Evolutionary conservation across 371 early-diverging fungal genomes (phyloP), one percentile per base, ranked within the genome.

Genomic region (Blakeslea trispora): DNA sequence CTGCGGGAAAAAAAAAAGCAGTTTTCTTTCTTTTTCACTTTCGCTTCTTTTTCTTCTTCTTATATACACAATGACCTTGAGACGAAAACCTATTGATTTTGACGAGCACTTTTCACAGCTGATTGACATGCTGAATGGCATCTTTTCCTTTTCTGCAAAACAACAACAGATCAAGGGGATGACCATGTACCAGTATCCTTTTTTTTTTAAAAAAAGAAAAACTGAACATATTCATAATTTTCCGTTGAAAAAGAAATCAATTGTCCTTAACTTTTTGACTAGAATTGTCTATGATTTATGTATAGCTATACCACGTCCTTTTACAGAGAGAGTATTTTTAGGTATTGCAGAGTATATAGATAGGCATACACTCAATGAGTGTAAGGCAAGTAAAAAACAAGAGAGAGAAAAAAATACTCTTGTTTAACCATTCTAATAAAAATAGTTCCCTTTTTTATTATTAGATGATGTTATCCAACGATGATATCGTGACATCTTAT

Each of bases 401-500:
- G 63, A 45, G 18, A 58, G 14, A 13, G 32, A n/a, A n/a, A n/a
- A n/a, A n/a, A n/a, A n/a, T n/a, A n/a, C n/a, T n/a, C n/a, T n/a
- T n/a, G n/a, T n/a, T n/a, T n/a, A n/a, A n/a, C n/a, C n/a, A n/a
- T n/a, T n/a, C n/a, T n/a, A n/a, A n/a, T n/a, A n/a, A n/a, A n/a
- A n/a, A n/a, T n/a, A n/a, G n/a, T n/a, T n/a, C 43, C 14, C 14
- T 45, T 35, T 35, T 5, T 35, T 6, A 21, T 3, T 43, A 1
- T 22, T 57, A 87, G 87, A 57, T 60, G 9, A 85, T 91, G 50
- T 57, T 89, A 44, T 63, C 59, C 5, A 82, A 82, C 50, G 86
- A 87, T 51, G 91, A 92, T 57, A 64, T 91, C 22, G 87, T 89
- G 2, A 72, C 85, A 8, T 75, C 87, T 5, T 94, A 93, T 61